Evolutionary conservation across 768 basidiomycete species (phyloP).

Genomic region (Naematelia aurantialba): DNA sequence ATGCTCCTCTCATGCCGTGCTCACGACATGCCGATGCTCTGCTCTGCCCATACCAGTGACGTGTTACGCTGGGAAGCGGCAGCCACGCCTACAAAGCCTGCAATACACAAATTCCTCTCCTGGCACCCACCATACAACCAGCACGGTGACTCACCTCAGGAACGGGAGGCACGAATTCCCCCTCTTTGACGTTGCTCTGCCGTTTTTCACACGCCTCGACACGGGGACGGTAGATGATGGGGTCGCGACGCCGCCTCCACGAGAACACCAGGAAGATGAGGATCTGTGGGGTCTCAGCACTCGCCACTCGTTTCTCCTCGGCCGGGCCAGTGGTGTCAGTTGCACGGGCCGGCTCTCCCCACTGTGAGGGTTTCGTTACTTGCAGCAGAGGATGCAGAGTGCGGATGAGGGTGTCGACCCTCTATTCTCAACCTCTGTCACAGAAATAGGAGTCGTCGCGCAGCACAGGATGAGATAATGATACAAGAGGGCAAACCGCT

Average conservation of each 20-base stretch:
- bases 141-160: slow-evolving; percentile 2
- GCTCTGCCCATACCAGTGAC: not conserved
- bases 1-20: too few species aligned
- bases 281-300: slow-evolving; percentile 12
- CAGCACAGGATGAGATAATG: not conserved
- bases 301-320: not conserved
- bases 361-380: too few species aligned
- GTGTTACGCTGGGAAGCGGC: not conserved
- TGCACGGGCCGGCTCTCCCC: too few species aligned
- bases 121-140: not conserved
- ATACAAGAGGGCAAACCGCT: too few species aligned
- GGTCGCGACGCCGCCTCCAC: slow-evolving; percentile 10
- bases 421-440: not conserved
- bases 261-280: slow-evolving; percentile 24
- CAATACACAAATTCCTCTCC: too few species aligned
- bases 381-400: too few species aligned
- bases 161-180: slow-evolving; percentile 1
- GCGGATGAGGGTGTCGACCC: too few species aligned
- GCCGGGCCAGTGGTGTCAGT: too few species aligned
- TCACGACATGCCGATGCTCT: too few species aligned
- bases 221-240: slow-evolving; percentile 26
- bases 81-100: too few species aligned
- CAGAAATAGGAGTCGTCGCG: not conserved
- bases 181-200: slow-evolving; percentile 1
- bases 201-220: slow-evolving; percentile 13